Percentiles rank a stretch among this genome's conserved stretches.
phyloP scores from a whole-genome alignment of 2,329 filamentous ascomycete genomes.

The Monosporascus ibericus region DNA sequence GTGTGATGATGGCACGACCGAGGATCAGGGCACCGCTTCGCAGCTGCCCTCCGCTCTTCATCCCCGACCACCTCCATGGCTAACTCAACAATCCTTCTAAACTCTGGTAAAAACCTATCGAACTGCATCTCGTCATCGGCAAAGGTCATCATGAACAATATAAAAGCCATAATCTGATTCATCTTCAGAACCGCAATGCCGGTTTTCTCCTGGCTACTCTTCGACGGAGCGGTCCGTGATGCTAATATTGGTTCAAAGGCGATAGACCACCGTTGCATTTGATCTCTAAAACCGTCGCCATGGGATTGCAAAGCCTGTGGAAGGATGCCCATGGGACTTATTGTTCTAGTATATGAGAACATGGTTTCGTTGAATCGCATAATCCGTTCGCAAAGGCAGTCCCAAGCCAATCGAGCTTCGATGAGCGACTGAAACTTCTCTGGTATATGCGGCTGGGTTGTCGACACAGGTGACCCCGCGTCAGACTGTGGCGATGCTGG shows the following conservation, averaged over 20 bases:
- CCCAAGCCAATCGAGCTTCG: slow-evolving; percentile 52
- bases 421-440: slow-evolving; percentile 41
- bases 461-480: slow-evolving; percentile 34
- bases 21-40: slow-evolving; percentile 38
- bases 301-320: slow-evolving; percentile 42
- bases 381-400: slow-evolving; percentile 49
- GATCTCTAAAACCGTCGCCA: slow-evolving; percentile 40
- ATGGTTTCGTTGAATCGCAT: slow-evolving; percentile 54
- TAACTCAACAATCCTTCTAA: slow-evolving; percentile 49
- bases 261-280: slow-evolving; percentile 48
- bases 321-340: slow-evolving; percentile 47
- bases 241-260: slow-evolving; percentile 52
- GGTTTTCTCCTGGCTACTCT: slow-evolving; percentile 50
- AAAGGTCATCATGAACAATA: slow-evolving; percentile 56
- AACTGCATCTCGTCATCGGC: slow-evolving; percentile 53
- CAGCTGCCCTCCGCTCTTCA: slow-evolving; percentile 46
- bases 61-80: slow-evolving; percentile 55
- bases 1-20: slow-evolving; percentile 36
- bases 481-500: slow-evolving; percentile 38
- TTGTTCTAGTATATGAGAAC: slow-evolving; percentile 38
- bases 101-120: slow-evolving; percentile 46
- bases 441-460: slow-evolving; percentile 33
- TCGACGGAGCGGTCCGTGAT: slow-evolving; percentile 40
- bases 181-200: slow-evolving; percentile 58
- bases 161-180: slow-evolving; percentile 51